phyloP scores from a whole-genome alignment of 2,329 filamentous ascomycete species.

The Massarina eburnea region DNA sequence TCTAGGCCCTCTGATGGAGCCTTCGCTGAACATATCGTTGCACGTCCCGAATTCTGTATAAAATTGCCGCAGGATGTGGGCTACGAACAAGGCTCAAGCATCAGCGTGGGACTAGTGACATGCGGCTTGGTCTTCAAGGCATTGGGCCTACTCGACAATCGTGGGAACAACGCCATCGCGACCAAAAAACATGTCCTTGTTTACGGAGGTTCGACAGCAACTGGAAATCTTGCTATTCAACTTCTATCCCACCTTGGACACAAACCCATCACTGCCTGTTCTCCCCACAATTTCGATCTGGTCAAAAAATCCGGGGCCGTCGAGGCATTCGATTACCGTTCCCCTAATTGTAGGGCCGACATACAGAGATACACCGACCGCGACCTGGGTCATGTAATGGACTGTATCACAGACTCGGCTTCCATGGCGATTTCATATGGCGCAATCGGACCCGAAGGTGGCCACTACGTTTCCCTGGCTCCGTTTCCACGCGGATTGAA shows the following conservation, averaged over 20 bases:
- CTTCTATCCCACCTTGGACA: constrained; percentile 36
- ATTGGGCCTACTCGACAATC: not conserved
- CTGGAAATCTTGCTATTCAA: constrained; percentile 2
- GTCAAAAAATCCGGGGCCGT: constrained; percentile 2
- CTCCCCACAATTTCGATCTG: constrained; percentile 9
- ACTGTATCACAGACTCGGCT: constrained; percentile 45
- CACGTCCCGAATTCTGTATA: not conserved
- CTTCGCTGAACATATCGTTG: not conserved
- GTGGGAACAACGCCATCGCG: not conserved
- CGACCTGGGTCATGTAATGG: constrained; percentile 44
- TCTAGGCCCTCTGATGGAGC: no score
- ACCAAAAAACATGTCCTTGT: constrained; percentile 39
- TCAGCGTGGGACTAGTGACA: not conserved
- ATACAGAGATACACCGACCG: constrained; percentile 47
- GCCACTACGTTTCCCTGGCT: constrained; percentile 14
- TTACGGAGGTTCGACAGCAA: not conserved
- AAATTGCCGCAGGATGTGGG: not conserved
- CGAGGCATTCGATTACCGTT: constrained; percentile 42
- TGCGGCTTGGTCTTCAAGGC: not conserved
- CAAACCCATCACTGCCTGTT: constrained; percentile 2
- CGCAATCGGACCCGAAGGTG: constrained; percentile 15
- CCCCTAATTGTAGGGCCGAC: constrained; percentile 30
- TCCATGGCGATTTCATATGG: constrained; percentile 15
- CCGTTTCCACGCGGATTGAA: not conserved
- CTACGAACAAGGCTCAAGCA: not conserved